These are phyloP conservation scores for Fusarium piperis DNA, from an alignment of 2,329 filamentous ascomycete species.

Conservation along the genomic window DNA sequence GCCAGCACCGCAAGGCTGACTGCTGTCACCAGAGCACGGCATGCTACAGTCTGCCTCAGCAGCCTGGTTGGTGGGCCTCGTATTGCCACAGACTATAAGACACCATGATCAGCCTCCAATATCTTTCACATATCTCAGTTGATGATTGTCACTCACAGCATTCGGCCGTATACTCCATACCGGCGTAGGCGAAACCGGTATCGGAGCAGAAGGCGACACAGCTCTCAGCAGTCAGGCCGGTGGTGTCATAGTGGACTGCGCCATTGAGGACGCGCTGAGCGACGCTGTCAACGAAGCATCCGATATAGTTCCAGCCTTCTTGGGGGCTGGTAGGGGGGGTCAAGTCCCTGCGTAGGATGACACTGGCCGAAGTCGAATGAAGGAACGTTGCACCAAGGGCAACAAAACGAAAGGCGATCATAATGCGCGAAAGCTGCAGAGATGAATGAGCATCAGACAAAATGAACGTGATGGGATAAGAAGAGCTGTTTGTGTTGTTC, in stretches of 20 bases:
- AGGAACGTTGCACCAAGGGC: constrained; percentile 34
- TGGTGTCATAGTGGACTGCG: constrained; percentile 31
- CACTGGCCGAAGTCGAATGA: constrained; percentile 32
- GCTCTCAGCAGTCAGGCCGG: constrained; percentile 50
- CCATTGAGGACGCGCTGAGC: constrained; percentile 32
- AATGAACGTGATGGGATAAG: constrained; percentile 12
- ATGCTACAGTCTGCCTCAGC: constrained; percentile 57
- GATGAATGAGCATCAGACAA: background rate
- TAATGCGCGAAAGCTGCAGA: background rate
- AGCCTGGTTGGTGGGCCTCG: constrained; percentile 41
- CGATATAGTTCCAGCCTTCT: constrained; percentile 36
- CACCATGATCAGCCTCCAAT: constrained; percentile 8
- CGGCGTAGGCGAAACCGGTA: constrained; percentile 55
- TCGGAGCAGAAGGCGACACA: constrained; percentile 59
- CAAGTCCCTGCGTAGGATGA: constrained; percentile 35
- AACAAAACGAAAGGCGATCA: constrained; percentile 25
- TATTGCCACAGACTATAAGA: constrained; percentile 50
- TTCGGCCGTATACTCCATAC: constrained; percentile 59
- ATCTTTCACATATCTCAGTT: background rate
- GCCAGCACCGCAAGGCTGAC: constrained; percentile 61
- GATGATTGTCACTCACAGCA: constrained; percentile 52
- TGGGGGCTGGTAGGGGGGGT: constrained; percentile 28
- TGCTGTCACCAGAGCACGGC: constrained; percentile 59
- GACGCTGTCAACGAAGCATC: constrained; percentile 40
- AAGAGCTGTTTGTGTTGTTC: constrained; percentile 11